Conservation (phyloP, 1,284 basidiomycete genomes). For the Cutaneotrichosporon sp. region DNA sequence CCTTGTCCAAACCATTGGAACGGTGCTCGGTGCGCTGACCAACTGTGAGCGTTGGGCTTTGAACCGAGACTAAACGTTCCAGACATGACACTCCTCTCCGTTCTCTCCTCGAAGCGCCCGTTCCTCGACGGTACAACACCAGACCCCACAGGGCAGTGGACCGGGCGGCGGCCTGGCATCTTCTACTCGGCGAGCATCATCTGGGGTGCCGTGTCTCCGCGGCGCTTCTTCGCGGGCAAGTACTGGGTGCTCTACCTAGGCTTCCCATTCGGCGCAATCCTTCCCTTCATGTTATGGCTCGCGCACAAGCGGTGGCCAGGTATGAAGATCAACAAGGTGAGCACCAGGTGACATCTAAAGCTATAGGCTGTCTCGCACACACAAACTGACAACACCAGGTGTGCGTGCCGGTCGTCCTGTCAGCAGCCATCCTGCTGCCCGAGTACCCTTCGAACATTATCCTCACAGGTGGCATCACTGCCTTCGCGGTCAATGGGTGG, state of each 20-base stretch:
- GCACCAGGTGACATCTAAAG: not conserved
- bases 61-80: conserved; percentile 12
- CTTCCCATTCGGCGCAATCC: conserved; percentile 54
- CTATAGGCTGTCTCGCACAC: not conserved
- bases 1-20: conserved; percentile 55
- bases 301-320: conserved; percentile 53
- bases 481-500: conserved; percentile 52
- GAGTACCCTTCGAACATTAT: conserved; percentile 58
- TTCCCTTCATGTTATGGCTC: conserved; percentile 53
- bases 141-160: conserved; percentile 57
- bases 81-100: conserved; percentile 54
- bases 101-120: conserved; percentile 46
- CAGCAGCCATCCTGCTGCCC: conserved; percentile 53
- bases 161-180: conserved; percentile 48
- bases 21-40: conserved; percentile 54
- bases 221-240: conserved; percentile 55
- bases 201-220: conserved; percentile 55
- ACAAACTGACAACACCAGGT: conserved; percentile 35
- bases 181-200: conserved; percentile 54
- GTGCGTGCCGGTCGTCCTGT: conserved; percentile 57
- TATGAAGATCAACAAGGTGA: conserved; percentile 47
- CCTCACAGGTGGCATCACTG: conserved; percentile 52
- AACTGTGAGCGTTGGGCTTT: conserved; percentile 40
- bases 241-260: conserved; percentile 54
- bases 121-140: conserved; percentile 50